A percentile compares a stretch with the other conserved stretches of the same genome.
Evolutionary conservation across 1,284 basidiomycete species (phyloP).

Genomic region (Gomphus bonarii): DNA sequence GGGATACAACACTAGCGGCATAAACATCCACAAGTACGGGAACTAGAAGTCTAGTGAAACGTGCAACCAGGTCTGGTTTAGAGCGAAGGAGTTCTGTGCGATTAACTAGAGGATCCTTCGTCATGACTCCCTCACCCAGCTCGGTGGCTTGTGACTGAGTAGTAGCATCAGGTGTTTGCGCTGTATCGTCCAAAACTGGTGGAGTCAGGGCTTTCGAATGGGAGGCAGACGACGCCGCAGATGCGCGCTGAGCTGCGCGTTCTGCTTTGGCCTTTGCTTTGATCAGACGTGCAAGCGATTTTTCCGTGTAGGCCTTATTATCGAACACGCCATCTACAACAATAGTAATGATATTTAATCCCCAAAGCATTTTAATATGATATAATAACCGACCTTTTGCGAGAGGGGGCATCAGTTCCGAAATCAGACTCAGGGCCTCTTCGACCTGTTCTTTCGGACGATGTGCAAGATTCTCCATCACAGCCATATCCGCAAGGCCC

Average conservation of each 20-base stretch:
- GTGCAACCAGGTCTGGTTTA: constrained; percentile 64
- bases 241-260: constrained; percentile 54
- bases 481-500: constrained; percentile 88
- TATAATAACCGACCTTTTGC: constrained; percentile 58
- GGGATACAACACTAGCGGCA: constrained; percentile 81
- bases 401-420: constrained; percentile 83
- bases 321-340: constrained; percentile 85
- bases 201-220: constrained; percentile 20
- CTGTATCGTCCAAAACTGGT: constrained; percentile 25
- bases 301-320: constrained; percentile 82
- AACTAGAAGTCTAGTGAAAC: constrained; percentile 79
- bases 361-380: constrained; percentile 10
- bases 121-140: not conserved
- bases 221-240: constrained; percentile 24
- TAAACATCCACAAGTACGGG: constrained; percentile 94
- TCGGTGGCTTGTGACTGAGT: constrained; percentile 15
- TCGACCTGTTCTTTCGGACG: constrained; percentile 95
- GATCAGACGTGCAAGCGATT: constrained; percentile 59
- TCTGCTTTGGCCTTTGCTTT: constrained; percentile 74
- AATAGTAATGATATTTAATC: too few species aligned
- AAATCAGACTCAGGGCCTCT: constrained; percentile 79
- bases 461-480: constrained; percentile 95
- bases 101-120: constrained; percentile 35
- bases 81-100: constrained; percentile 65
- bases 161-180: constrained; percentile 20